These are phyloP conservation scores for Rozella allomycis DNA, from an alignment of 371 early-diverging fungal genomes.

Conservation along the genomic window DNA sequence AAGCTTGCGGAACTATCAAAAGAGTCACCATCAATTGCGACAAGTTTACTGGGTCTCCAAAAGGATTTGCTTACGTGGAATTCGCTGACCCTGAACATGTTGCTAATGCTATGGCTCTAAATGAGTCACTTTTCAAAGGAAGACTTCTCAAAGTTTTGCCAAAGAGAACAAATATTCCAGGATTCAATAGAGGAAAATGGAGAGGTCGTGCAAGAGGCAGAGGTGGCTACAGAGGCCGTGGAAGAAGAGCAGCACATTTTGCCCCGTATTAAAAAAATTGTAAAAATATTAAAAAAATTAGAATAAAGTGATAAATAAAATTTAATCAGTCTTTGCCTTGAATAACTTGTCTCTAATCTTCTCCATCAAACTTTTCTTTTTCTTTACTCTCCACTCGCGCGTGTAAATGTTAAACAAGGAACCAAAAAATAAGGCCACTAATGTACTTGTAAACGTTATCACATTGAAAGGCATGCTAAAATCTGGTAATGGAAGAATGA, in stretches of 20 bases:
- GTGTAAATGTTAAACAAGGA: conserved; percentile 60
- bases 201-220: too few species aligned
- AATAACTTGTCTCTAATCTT: too few species aligned
- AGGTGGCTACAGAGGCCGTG: too few species aligned
- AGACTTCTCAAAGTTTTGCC: conserved; percentile 55
- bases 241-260: too few species aligned
- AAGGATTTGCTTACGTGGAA: conserved; percentile 92
- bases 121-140: conserved; percentile 70
- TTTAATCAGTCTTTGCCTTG: too few species aligned
- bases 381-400: too few species aligned
- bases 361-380: too few species aligned
- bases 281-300: too few species aligned
- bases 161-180: conserved; percentile 92
- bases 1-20: conserved; percentile 88
- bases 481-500: conserved; percentile 79
- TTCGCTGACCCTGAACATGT: conserved; percentile 70
- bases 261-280: too few species aligned
- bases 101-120: conserved; percentile 61
- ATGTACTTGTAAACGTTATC: conserved; percentile 82
- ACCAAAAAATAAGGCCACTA: conserved; percentile 79
- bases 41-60: conserved; percentile 85
- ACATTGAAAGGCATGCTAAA: conserved; percentile 97
- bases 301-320: too few species aligned
- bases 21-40: conserved; percentile 86
- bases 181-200: too few species aligned